Conservation (phyloP, 257 asterid genomes). For the Thymus quinquecostatus region DNA sequence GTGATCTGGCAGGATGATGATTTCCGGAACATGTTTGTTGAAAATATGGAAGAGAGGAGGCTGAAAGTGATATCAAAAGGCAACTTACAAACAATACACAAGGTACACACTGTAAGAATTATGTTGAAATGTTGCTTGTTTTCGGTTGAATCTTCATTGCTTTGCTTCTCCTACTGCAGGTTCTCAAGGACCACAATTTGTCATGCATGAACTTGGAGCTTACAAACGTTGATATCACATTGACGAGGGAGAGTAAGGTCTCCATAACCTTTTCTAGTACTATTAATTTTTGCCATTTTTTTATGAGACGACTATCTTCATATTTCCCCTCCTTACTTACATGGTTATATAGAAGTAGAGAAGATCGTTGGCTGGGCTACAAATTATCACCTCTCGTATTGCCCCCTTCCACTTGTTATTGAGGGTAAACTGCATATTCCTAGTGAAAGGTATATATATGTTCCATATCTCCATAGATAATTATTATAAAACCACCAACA, state of each 20-base stretch:
- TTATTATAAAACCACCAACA: too few species aligned
- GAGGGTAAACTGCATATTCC: slow-evolving; percentile 57
- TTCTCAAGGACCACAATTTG: slow-evolving; percentile 67
- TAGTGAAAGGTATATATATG: slow-evolving; percentile 49
- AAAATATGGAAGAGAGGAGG: slow-evolving; percentile 60
- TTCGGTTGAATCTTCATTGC: too few species aligned
- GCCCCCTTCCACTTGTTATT: slow-evolving; percentile 50
- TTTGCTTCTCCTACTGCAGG: slow-evolving; percentile 47
- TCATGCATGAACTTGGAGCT: slow-evolving; percentile 65
- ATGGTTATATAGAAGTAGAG: slow-evolving; percentile 52
- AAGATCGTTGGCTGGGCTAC: slow-evolving; percentile 71
- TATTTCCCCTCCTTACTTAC: too few species aligned
- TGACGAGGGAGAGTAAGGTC: slow-evolving; percentile 70
- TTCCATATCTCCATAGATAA: too few species aligned
- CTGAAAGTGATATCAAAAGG: too few species aligned
- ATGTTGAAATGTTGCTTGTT: too few species aligned
- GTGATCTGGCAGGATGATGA: slow-evolving; percentile 71
- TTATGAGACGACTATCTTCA: not conserved
- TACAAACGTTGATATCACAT: slow-evolving; percentile 55
- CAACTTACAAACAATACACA: too few species aligned
- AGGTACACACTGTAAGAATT: too few species aligned
- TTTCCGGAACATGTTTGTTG: slow-evolving; percentile 51
- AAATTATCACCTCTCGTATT: slow-evolving; percentile 62
- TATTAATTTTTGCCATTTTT: not conserved
- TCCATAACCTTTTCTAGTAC: not conserved